A percentile compares a stretch with the other conserved stretches of the same genome.
phyloP scores from a whole-genome alignment of 257 asterid species.

The Solanum raphanifolium region DNA sequence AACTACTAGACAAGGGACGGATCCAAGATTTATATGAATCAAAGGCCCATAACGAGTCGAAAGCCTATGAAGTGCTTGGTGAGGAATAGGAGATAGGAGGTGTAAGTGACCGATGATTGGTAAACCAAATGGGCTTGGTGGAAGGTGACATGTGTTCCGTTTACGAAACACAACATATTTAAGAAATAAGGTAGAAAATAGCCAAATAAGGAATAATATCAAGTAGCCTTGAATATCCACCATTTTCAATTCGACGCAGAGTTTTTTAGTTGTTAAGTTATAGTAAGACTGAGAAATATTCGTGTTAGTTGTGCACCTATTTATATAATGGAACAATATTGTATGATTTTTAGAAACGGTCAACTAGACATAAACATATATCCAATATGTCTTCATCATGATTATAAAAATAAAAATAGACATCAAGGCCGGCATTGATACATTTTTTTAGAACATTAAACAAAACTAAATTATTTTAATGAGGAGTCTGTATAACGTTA shows the following conservation, averaged over 20 bases:
- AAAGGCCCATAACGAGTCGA: conserved; percentile 43
- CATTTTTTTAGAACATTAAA: background rate
- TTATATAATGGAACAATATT: background rate
- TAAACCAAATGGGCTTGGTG: conserved; percentile 50
- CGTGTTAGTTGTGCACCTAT: background rate
- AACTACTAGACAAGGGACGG: conserved; percentile 50
- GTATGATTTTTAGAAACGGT: background rate
- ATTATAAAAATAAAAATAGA: background rate
- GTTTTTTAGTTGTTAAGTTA: background rate
- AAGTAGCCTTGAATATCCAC: conserved; percentile 19
- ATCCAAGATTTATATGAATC: conserved; percentile 46
- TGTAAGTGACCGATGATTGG: conserved; percentile 77
- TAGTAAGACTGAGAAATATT: background rate
- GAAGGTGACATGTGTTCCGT: conserved; percentile 13
- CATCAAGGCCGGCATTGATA: background rate
- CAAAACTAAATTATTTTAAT: background rate
- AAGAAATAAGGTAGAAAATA: conserved; percentile 29
- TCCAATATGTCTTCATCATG: background rate
- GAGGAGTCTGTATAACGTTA: background rate
- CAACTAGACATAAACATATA: background rate
- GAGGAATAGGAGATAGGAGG: conserved; percentile 65
- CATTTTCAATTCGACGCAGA: conserved; percentile 7
- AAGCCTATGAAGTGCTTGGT: conserved; percentile 61
- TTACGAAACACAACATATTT: conserved; percentile 6
- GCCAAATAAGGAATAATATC: conserved; percentile 30